These are phyloP conservation scores for Hygrophorus pudorinus DNA, from an alignment of 768 basidiomycete genomes.

Conservation along the genomic window DNA sequence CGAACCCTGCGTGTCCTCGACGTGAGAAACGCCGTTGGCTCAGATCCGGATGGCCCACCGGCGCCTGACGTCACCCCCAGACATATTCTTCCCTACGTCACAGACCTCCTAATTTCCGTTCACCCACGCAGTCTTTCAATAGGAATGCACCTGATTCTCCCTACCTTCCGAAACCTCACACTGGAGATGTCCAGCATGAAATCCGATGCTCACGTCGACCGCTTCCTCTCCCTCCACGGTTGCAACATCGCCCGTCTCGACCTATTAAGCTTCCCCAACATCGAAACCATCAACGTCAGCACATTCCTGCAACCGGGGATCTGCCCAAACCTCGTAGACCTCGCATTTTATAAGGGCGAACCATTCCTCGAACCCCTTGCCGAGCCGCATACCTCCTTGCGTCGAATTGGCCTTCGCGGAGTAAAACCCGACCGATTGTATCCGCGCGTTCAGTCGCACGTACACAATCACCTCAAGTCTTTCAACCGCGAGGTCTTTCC, in stretches of 20 bases:
- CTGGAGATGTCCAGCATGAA: constrained; percentile 22
- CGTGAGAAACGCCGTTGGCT: constrained; percentile 30
- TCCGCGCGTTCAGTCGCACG: constrained; percentile 27
- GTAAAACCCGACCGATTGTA: constrained; percentile 33
- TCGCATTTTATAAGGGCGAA: constrained; percentile 32
- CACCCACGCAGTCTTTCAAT: constrained; percentile 24
- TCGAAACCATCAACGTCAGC: constrained; percentile 27
- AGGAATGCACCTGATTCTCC: constrained; percentile 30
- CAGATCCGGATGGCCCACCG: constrained; percentile 9
- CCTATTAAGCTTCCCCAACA: constrained; percentile 23
- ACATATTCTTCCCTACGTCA: constrained; percentile 30
- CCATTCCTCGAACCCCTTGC: constrained; percentile 17
- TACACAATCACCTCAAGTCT: constrained; percentile 31
- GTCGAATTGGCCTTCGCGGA: constrained; percentile 37
- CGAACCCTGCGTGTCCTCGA: constrained; percentile 33
- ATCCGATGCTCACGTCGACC: constrained; percentile 18
- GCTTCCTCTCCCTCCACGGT: constrained; percentile 34
- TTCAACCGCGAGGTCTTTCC: constrained; percentile 34
- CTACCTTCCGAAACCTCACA: constrained; percentile 31
- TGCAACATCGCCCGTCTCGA: constrained; percentile 28
- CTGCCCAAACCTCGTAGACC: constrained; percentile 35
- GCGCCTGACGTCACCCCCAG: constrained; percentile 9
- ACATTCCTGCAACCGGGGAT: constrained; percentile 30
- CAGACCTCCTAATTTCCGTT: constrained; percentile 34
- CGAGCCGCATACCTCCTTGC: constrained; percentile 25